Conservation (phyloP, 805 yeast genomes). For the Starmerella sirachaensis region DNA sequence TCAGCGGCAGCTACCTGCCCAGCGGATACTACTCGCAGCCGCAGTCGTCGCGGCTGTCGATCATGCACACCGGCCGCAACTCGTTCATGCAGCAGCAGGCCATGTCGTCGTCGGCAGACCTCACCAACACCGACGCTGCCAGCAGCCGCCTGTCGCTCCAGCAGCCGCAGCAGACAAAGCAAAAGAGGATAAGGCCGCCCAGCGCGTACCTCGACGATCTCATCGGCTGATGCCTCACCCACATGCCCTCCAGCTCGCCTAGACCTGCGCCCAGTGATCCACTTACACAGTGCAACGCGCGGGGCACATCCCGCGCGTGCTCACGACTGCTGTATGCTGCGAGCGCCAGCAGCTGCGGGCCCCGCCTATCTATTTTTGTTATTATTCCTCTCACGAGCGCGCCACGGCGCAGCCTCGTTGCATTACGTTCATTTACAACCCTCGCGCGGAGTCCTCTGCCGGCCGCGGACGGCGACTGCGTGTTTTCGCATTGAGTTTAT, state of each 20-base stretch:
- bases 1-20: conserved; percentile 19
- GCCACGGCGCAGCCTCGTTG: no score
- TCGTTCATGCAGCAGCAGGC: conserved; percentile 14
- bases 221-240: conserved; percentile 15
- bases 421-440: no score
- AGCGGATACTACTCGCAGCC: conserved; percentile 17
- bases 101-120: conserved; percentile 9
- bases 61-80: conserved; percentile 15
- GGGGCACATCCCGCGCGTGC: no score
- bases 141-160: conserved; percentile 1
- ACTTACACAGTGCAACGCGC: no score
- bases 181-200: conserved; percentile 27
- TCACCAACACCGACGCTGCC: not conserved
- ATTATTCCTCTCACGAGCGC: no score
- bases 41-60: conserved; percentile 12
- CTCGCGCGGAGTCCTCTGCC: no score
- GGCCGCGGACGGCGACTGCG: no score
- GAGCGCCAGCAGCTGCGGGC: no score
- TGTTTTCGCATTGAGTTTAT: no score
- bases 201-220: conserved; percentile 31
- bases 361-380: no score
- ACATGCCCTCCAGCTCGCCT: not conserved
- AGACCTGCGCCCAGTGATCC: not conserved
- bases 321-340: no score
- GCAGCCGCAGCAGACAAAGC: conserved; percentile 7